Evolutionary conservation across 2,329 filamentous ascomycete species (phyloP).

Genomic region (Clathrospora elynae): DNA sequence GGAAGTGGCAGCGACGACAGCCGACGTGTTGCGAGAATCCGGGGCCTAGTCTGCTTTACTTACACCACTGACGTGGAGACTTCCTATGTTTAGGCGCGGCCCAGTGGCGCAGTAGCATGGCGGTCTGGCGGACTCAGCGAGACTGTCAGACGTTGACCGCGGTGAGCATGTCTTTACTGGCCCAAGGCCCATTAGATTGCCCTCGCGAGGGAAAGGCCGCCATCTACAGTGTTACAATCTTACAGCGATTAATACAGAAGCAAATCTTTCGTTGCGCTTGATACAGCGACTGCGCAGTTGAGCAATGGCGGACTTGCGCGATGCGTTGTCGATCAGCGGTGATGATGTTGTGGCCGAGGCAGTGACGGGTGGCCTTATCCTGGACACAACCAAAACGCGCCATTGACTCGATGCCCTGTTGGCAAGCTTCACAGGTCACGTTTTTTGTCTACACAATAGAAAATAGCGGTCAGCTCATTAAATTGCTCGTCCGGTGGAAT

Average conservation of each 20-base stretch:
- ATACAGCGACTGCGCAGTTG: constrained; percentile 11
- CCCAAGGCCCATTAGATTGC: constrained; percentile 4
- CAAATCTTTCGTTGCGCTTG: constrained; percentile 2
- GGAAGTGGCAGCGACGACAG: constrained; percentile 4
- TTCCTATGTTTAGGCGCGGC: constrained; percentile 11
- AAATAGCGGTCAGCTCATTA: neutral
- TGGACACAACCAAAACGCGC: constrained; percentile 3
- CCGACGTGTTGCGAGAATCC: neutral
- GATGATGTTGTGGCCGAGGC: constrained; percentile 16
- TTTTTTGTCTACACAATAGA: neutral
- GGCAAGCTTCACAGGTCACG: constrained; percentile 1
- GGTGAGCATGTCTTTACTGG: constrained; percentile 20
- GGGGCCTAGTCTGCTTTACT: constrained; percentile 10
- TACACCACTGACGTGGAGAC: constrained; percentile 1
- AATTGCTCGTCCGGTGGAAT: too few species aligned
- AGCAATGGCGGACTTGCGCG: constrained; percentile 13
- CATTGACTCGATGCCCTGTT: constrained; percentile 2
- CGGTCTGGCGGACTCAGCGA: constrained; percentile 22
- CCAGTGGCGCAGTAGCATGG: constrained; percentile 15
- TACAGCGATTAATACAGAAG: neutral
- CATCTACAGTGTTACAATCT: constrained; percentile 5
- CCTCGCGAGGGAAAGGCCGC: constrained; percentile 5
- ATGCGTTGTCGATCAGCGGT: constrained; percentile 16
- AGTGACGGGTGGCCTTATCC: constrained; percentile 7
- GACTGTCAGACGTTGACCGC: constrained; percentile 24